phyloP scores from a whole-genome alignment of 371 early-diverging fungal genomes.

The Dentiscutata heterogama region DNA sequence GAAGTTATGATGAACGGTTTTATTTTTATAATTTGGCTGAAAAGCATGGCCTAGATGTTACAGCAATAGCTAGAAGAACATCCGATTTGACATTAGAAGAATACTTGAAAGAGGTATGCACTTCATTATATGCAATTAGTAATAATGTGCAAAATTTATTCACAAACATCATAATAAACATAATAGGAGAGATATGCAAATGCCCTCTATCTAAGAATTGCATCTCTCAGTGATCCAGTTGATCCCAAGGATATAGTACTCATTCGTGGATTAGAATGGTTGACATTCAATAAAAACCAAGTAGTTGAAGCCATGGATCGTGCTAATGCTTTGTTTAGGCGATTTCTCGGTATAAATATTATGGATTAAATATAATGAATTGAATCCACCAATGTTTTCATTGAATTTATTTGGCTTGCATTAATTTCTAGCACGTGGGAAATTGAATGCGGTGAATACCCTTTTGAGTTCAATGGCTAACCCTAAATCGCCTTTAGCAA shows the following conservation, averaged over 20 bases:
- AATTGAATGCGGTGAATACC: conserved; percentile 12
- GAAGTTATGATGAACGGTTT: not conserved
- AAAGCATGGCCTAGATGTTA: conserved; percentile 3
- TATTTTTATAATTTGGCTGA: not conserved
- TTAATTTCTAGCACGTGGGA: conserved; percentile 17
- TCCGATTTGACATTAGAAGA: conserved; percentile 39
- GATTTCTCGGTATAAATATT: conserved; percentile 15
- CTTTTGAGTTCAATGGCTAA: not conserved
- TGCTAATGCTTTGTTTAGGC: conserved; percentile 33
- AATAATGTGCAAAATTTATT: not conserved
- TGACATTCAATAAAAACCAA: conserved; percentile 23
- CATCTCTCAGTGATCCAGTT: not conserved
- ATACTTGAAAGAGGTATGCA: not conserved
- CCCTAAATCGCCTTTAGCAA: conserved; percentile 7
- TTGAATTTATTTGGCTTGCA: too few species aligned
- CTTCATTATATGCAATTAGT: not conserved
- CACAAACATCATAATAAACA: not conserved
- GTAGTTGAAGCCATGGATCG: conserved; percentile 13
- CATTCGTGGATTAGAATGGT: conserved; percentile 36
- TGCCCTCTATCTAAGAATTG: not conserved
- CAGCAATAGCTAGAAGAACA: not conserved
- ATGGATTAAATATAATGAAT: not conserved
- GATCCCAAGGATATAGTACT: not conserved
- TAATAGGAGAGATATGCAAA: not conserved
- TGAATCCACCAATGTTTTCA: not conserved